phyloP scores from a whole-genome alignment of 169 alveolate genomes.

The Plasmodium chabaudi region DNA sequence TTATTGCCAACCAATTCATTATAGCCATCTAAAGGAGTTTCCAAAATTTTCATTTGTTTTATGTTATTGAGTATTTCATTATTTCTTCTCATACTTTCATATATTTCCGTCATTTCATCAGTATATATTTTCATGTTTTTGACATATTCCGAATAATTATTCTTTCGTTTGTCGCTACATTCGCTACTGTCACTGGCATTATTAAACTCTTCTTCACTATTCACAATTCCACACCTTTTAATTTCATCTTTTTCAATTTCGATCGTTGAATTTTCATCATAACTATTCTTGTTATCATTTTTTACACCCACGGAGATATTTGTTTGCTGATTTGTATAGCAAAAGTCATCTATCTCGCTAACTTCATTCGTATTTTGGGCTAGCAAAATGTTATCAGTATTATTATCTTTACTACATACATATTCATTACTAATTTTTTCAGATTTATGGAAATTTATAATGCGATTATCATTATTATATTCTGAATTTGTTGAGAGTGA shows the following conservation, averaged over 20 bases:
- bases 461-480: too few relatives aligned
- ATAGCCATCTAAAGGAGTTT: conserved; percentile 6
- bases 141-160: conserved; percentile 37
- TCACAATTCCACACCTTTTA: background rate
- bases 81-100: conserved; percentile 45
- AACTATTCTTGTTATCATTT: background rate
- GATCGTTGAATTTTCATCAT: background rate
- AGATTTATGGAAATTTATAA: too few relatives aligned
- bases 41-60: background rate
- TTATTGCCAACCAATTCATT: background rate
- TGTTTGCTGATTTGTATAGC: too few relatives aligned
- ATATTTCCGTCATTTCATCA: conserved; percentile 46
- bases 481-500: too few relatives aligned
- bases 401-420: too few relatives aligned
- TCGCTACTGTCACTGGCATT: background rate
- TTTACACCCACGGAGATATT: too few relatives aligned
- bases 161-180: background rate
- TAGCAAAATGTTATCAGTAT: too few relatives aligned
- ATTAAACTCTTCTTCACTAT: background rate
- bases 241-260: background rate
- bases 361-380: too few relatives aligned
- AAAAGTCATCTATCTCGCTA: too few relatives aligned
- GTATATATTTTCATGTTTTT: conserved; percentile 44
- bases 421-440: too few relatives aligned
- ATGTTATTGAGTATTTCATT: conserved; percentile 32